Conservation (phyloP, 768 basidiomycete genomes). For the Boletus sensibilis region DNA sequence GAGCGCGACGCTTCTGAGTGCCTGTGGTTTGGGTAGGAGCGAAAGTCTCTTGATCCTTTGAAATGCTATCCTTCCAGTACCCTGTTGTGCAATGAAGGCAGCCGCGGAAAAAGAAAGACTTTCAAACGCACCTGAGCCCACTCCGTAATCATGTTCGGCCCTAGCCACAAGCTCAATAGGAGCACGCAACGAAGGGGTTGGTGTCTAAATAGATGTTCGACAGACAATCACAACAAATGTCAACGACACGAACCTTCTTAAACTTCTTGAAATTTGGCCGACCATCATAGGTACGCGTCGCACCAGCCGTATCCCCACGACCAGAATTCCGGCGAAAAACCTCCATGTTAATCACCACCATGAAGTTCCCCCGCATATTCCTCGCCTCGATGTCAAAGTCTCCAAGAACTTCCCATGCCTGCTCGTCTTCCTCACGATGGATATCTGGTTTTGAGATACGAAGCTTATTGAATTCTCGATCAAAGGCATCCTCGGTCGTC, state of each 20-base stretch:
- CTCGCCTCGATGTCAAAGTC: conserved; percentile 60
- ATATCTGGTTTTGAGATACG: conserved; percentile 67
- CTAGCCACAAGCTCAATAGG: conserved; percentile 52
- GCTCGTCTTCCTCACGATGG: conserved; percentile 44
- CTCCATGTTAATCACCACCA: conserved; percentile 72
- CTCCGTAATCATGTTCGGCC: conserved; percentile 53
- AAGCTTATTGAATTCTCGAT: conserved; percentile 77
- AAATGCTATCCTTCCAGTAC: conserved; percentile 52
- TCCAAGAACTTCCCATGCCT: conserved; percentile 59
- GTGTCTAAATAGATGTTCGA: conserved; percentile 26
- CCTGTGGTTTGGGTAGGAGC: conserved; percentile 18
- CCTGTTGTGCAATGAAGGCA: conserved; percentile 34
- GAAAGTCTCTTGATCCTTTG: conserved; percentile 15
- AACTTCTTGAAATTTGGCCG: conserved; percentile 77
- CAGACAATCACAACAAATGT: conserved; percentile 7
- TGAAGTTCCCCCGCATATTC: conserved; percentile 71
- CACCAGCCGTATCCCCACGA: conserved; percentile 18
- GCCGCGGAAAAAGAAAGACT: background rate
- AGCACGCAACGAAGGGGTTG: conserved; percentile 22
- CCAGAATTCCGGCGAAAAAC: conserved; percentile 38
- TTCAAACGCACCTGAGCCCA: conserved; percentile 45
- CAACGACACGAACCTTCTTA: conserved; percentile 51
- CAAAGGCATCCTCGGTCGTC: conserved; percentile 61
- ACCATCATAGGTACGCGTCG: conserved; percentile 42
- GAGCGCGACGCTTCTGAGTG: conserved; percentile 25